phyloP scores from a whole-genome alignment of 345 rosid genomes.

The Dipteronia sinensis region DNA sequence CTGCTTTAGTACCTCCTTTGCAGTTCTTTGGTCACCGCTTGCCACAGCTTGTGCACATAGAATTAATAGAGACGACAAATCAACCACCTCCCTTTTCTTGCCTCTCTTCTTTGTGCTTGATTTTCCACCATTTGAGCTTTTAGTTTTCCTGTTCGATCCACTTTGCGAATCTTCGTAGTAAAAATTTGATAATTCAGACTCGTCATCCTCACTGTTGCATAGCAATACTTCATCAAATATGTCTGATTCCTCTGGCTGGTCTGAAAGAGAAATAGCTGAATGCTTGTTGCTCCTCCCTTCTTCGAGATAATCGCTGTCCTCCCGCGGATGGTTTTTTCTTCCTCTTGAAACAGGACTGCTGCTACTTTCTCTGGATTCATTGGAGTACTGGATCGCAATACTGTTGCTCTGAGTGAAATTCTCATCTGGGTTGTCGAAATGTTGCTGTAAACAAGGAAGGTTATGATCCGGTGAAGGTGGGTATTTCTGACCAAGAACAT shows the following conservation, averaged over 20 bases:
- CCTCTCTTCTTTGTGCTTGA: constrained; percentile 2
- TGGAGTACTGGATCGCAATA: constrained; percentile 7
- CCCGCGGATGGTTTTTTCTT: constrained; percentile 40
- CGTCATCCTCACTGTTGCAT: constrained; percentile 22
- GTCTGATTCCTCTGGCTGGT: constrained; percentile 31
- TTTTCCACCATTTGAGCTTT: neutral
- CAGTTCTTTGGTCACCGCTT: constrained; percentile 53
- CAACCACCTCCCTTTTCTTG: constrained; percentile 45
- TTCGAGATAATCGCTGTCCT: constrained; percentile 30
- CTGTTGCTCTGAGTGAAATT: constrained; percentile 20
- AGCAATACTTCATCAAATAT: constrained; percentile 47
- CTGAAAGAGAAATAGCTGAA: constrained; percentile 40
- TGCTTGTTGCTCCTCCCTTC: constrained; percentile 58
- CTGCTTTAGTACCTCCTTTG: constrained; percentile 58
- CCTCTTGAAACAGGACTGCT: constrained; percentile 19
- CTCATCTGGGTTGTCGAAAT: constrained; percentile 17
- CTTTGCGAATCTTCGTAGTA: neutral
- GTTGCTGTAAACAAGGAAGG: constrained; percentile 2
- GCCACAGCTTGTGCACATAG: constrained; percentile 78
- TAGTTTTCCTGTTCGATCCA: constrained; percentile 5
- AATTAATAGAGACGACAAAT: constrained; percentile 48
- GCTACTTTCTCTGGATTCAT: constrained; percentile 8
- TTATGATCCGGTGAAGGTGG: constrained; percentile 26
- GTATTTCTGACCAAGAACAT: constrained; percentile 56
- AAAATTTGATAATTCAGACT: neutral